Evolutionary conservation across 2,329 filamentous ascomycete species (phyloP), one percentile per base, ranked within the genome.

Genomic region (Aspergillus pseudotamarii): DNA sequence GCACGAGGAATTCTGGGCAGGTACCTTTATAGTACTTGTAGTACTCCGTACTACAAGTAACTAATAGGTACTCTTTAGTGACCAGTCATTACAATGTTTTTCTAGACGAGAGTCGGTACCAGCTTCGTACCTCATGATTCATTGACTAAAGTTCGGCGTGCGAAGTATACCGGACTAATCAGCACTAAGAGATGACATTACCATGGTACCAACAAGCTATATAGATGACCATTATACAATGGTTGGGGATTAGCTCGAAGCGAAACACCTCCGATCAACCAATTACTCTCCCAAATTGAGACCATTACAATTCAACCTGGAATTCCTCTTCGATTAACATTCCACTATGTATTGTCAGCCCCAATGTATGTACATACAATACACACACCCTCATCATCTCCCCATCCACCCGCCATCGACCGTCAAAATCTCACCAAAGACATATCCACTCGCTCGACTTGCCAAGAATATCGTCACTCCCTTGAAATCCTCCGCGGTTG

Each of bases 401-500:
- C 30, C 51, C 51, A 54, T 54, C 51, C 51, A 54, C 12, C 93
- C 93, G 9, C 93, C 93, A 77, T 97, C 93, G 50, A 97, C 91
- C 30, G 91, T 89, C 70, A 96, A 74, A 4, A 92, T 83, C 78
- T 96, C 91, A 0, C 93, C 93, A 69, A 86, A 92, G 34, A 96
- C 89, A 80, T 96, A 96, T 14, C 82, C 86, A 74, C 90, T 91
- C 21, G 89, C 90, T 73, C 81, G 84, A 71, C 90, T 90, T 1
- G 91, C 91, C 66, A 97, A 79, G 72, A 88, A 96, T 34, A 96
- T 89, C 0, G 89, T 85, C 0, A 87, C 89, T 0, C 93, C 93
- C 82, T 93, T 93, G 78, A 96, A 96, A 72, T 97, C 93, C 32
- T 95, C 92, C 0, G 93, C 90, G 14, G 76, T 83, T 0, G 92